Evolutionary conservation across 176 grass and related monocot genomes (phyloP).

Genomic region (Juncus effusus): DNA sequence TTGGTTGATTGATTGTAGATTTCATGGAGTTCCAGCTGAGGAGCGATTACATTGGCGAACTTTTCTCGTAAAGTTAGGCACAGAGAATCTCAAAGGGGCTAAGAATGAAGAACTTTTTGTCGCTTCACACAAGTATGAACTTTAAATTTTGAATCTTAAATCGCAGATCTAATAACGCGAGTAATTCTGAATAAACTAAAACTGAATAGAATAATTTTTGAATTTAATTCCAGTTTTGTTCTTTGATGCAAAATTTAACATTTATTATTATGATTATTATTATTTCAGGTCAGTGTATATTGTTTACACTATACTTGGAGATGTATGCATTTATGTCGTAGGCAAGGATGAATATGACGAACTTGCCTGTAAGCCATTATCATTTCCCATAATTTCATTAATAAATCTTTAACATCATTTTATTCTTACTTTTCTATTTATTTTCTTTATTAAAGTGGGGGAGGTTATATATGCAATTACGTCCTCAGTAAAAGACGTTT

Average conservation of each 20-base stretch:
- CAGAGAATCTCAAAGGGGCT: constrained; percentile 89
- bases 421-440: not conserved
- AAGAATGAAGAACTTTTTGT: constrained; percentile 89
- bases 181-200: not conserved
- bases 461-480: constrained; percentile 92
- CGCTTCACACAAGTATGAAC: constrained; percentile 80
- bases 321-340: constrained; percentile 85
- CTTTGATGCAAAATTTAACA: not conserved
- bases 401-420: constrained; percentile 1
- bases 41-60: constrained; percentile 94
- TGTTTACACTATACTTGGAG: constrained; percentile 84
- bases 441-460: constrained; percentile 40
- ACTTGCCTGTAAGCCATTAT: constrained; percentile 68
- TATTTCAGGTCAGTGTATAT: constrained; percentile 78
- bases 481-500: constrained; percentile 88
- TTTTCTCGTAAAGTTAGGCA: constrained; percentile 81
- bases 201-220: not conserved
- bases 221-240: not conserved
- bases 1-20: constrained; percentile 33
- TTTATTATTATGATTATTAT: not conserved
- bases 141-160: not conserved
- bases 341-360: constrained; percentile 99
- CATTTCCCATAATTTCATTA: not conserved
- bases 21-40: constrained; percentile 94
- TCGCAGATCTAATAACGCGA: not conserved